Evolutionary conservation across 108 stramenopile species (phyloP).

Genomic region (Mayamaea pseudoterrestris): DNA sequence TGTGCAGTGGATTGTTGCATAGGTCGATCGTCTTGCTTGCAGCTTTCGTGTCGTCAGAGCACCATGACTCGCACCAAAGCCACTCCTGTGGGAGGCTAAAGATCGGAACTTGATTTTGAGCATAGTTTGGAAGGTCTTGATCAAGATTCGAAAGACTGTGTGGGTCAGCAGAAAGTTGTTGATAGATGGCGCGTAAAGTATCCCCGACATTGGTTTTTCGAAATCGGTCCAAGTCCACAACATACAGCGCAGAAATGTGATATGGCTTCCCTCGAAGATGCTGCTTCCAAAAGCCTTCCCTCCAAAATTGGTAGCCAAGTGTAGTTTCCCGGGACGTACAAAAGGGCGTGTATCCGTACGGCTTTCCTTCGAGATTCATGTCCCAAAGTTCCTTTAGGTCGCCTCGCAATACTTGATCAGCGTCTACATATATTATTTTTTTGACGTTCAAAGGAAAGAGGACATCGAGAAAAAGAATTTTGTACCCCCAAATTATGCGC

Average conservation of each 20-base stretch:
- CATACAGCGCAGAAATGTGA: slow-evolving; percentile 98
- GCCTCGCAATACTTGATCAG: slow-evolving; percentile 95
- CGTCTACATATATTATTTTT: slow-evolving; percentile 95
- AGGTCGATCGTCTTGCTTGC: slow-evolving; percentile 98
- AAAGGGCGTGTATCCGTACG: slow-evolving; percentile 93
- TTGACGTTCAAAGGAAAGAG: slow-evolving; percentile 94
- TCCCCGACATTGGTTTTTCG: slow-evolving; percentile 85
- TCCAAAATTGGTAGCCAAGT: slow-evolving; percentile 93
- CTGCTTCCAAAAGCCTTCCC: slow-evolving; percentile 87
- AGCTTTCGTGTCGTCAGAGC: slow-evolving; percentile 91
- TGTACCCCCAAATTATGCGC: slow-evolving; percentile 99
- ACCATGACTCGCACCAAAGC: slow-evolving; percentile 99
- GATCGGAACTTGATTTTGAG: slow-evolving; percentile 84
- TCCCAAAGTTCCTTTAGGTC: slow-evolving; percentile 97
- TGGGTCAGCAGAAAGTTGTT: slow-evolving; percentile 88
- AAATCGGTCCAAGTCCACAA: slow-evolving; percentile 92
- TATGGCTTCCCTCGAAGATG: slow-evolving; percentile 86
- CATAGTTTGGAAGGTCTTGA: slow-evolving; percentile 99
- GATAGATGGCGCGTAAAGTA: slow-evolving; percentile 85
- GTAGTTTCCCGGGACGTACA: slow-evolving; percentile 89
- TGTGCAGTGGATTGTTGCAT: slow-evolving; percentile 98
- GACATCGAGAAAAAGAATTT: slow-evolving; percentile 99
- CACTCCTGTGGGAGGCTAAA: slow-evolving; percentile 93
- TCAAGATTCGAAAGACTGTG: slow-evolving; percentile 94
- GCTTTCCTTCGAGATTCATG: slow-evolving; percentile 82